A percentile compares a stretch with the other conserved stretches of the same genome.
These are phyloP conservation scores for Bidens hawaiensis DNA, from an alignment of 140 eudicot species.

Conservation along the genomic window DNA sequence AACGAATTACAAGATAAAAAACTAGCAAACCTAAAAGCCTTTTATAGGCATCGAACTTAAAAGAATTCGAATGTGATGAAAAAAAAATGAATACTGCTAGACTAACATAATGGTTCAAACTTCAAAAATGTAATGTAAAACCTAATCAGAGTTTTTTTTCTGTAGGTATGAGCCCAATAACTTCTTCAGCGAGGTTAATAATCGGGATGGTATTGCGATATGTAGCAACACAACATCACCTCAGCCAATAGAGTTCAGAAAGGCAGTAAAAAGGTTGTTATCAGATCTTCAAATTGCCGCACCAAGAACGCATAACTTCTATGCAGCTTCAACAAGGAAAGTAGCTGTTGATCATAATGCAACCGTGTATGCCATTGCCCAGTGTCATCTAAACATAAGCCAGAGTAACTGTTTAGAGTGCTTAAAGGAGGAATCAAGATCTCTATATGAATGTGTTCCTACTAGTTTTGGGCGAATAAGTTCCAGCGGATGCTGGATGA, in stretches of 20 bases:
- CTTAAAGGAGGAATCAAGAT: slow-evolving; percentile 26
- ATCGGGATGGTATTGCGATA: slow-evolving; percentile 28
- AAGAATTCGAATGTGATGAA: too few species aligned
- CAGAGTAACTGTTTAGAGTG: slow-evolving; percentile 39
- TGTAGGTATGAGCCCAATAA: slow-evolving; percentile 44
- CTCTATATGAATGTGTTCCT: slow-evolving; percentile 35
- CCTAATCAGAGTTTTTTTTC: too few species aligned
- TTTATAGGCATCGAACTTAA: too few species aligned
- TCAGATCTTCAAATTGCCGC: slow-evolving; percentile 38
- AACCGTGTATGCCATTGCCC: slow-evolving; percentile 46
- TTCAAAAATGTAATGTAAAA: too few species aligned
- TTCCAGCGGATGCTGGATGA: slow-evolving; percentile 25
- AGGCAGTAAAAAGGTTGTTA: slow-evolving; percentile 26
- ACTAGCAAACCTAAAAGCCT: too few species aligned
- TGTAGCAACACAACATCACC: slow-evolving; percentile 40
- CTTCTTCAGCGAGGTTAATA: slow-evolving; percentile 43
- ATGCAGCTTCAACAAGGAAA: slow-evolving; percentile 34
- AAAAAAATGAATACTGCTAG: too few species aligned
- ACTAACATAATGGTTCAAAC: too few species aligned
- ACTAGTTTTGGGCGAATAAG: slow-evolving; percentile 31
- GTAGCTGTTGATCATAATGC: slow-evolving; percentile 9
- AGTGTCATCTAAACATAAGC: slow-evolving; percentile 42
- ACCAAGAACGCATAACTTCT: slow-evolving; percentile 41
- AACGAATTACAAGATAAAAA: too few species aligned
- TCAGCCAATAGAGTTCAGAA: slow-evolving; percentile 28